These are phyloP conservation scores for Salix exigua DNA, from an alignment of 345 rosid genomes.

Conservation along the genomic window DNA sequence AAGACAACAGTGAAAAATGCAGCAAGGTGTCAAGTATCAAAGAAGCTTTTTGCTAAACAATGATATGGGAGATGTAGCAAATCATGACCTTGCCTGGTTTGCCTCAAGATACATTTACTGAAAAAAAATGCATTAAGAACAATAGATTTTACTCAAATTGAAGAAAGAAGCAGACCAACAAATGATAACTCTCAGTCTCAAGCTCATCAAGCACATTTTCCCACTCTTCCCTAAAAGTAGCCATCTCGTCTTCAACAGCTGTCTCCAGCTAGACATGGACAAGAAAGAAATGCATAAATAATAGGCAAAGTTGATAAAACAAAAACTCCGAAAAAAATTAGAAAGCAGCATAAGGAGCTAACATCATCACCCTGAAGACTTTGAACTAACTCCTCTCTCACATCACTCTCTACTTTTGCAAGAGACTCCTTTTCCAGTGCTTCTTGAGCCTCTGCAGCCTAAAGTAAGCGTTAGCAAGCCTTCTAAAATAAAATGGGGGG, in stretches of 20 bases:
- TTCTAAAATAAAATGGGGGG: constrained; percentile 1
- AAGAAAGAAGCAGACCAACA: constrained; percentile 70
- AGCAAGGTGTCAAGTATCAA: neutral
- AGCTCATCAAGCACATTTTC: constrained; percentile 84
- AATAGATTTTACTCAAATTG: constrained; percentile 21
- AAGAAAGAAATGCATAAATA: constrained; percentile 15
- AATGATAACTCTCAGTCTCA: constrained; percentile 78
- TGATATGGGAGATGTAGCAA: neutral
- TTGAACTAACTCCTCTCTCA: constrained; percentile 80
- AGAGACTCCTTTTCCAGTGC: constrained; percentile 93
- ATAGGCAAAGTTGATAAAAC: constrained; percentile 4
- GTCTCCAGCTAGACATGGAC: constrained; percentile 51
- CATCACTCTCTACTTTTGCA: constrained; percentile 75
- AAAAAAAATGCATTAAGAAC: constrained; percentile 20
- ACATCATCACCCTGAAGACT: constrained; percentile 73
- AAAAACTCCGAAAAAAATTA: neutral
- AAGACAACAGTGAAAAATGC: neutral
- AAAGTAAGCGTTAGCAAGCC: constrained; percentile 41
- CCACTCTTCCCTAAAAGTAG: constrained; percentile 79
- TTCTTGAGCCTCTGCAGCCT: constrained; percentile 99
- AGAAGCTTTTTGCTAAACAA: neutral
- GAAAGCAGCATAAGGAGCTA: constrained; percentile 29
- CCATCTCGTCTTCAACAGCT: constrained; percentile 81
- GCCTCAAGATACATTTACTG: constrained; percentile 3
- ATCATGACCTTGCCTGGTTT: neutral